Conservation (phyloP, 139 green algal genomes). For the Chlamydomonas asymmetrica region DNA sequence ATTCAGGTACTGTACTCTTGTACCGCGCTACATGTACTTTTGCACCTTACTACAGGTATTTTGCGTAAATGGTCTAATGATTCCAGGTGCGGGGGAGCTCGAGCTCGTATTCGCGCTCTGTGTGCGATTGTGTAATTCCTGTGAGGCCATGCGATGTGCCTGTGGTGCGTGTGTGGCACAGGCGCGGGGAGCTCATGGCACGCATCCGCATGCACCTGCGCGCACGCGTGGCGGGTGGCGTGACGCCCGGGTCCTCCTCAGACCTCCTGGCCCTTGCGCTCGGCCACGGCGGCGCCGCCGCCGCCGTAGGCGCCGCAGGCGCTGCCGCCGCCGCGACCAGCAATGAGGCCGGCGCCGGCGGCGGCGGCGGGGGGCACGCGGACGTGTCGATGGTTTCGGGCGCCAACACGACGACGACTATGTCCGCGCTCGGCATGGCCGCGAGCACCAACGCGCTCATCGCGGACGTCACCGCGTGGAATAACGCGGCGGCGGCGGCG, state of each 20-base stretch:
- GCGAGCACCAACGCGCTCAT: too few species aligned
- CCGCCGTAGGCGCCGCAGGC: background rate
- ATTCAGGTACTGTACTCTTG: slow-evolving; percentile 25
- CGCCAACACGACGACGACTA: too few species aligned
- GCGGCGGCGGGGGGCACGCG: background rate
- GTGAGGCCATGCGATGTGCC: background rate
- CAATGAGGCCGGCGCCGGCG: background rate
- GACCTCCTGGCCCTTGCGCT: background rate
- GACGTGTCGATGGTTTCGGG: background rate
- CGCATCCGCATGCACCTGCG: slow-evolving; percentile 57
- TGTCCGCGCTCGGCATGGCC: too few species aligned
- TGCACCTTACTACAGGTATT: too few species aligned
- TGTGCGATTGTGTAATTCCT: too few species aligned
- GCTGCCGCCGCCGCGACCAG: background rate
- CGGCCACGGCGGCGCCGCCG: background rate
- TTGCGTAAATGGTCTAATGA: too few species aligned
- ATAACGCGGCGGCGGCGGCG: too few species aligned
- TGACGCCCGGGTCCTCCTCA: background rate
- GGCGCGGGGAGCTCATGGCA: slow-evolving; percentile 46
- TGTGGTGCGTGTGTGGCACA: background rate
- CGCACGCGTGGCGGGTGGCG: background rate
- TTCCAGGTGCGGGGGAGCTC: too few species aligned
- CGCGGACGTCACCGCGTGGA: too few species aligned
- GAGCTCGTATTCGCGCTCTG: too few species aligned
- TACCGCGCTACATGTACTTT: background rate